Conservation (phyloP, 116 monocot species). For the Cymodocea nodosa region DNA sequence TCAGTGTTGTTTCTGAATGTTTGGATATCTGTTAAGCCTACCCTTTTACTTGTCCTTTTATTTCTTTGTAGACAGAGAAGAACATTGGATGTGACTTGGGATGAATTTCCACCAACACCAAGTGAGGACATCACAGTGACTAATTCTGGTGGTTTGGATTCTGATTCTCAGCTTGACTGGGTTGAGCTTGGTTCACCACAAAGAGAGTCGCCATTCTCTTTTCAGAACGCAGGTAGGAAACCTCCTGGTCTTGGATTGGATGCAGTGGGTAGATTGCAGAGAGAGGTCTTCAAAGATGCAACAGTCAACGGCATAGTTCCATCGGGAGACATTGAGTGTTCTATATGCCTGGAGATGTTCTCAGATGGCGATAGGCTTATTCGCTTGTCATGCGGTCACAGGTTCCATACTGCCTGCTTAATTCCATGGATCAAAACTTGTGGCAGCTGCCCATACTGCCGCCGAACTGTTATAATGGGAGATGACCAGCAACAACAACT, state of each 20-base stretch:
- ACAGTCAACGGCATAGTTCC: conserved; percentile 1
- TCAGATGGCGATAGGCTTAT: conserved; percentile 27
- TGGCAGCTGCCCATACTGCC: conserved; percentile 56
- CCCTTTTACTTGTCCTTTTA: background rate
- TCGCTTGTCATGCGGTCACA: conserved; percentile 32
- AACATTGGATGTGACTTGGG: conserved; percentile 2
- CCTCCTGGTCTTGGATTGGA: conserved; percentile 15
- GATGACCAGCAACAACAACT: no score
- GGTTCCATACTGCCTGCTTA: conserved; percentile 41
- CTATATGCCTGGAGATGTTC: conserved; percentile 51
- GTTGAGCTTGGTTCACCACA: background rate
- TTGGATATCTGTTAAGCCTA: background rate
- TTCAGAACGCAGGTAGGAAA: conserved; percentile 10
- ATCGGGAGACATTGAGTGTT: conserved; percentile 24
- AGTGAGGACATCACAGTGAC: conserved; percentile 1
- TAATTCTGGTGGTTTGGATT: conserved; percentile 4
- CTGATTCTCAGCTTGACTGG: conserved; percentile 1
- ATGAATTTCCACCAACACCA: conserved; percentile 2
- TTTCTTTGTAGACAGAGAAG: conserved; percentile 5
- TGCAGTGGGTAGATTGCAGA: conserved; percentile 7
- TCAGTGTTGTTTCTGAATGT: background rate
- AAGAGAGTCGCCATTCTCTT: background rate
- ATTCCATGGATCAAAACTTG: conserved; percentile 35
- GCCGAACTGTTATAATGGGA: conserved; percentile 15
- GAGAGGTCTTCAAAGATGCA: conserved; percentile 14